A percentile compares a stretch with the other conserved stretches of the same genome.
These are phyloP conservation scores for Fusarium hainanense DNA, from an alignment of 2,329 filamentous ascomycete genomes.

Conservation along the genomic window DNA sequence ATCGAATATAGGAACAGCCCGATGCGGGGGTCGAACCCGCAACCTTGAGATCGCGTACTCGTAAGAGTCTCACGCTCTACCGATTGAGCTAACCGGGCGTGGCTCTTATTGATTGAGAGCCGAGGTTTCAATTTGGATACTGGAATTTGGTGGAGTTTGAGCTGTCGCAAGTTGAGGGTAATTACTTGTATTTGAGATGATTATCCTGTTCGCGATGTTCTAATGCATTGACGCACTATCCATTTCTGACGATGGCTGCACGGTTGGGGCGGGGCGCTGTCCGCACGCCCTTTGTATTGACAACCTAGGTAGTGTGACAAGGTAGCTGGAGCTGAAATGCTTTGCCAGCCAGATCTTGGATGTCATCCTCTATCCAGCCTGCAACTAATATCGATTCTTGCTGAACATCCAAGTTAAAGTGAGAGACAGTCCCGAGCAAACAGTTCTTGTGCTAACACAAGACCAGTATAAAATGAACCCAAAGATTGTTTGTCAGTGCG, in stretches of 20 bases:
- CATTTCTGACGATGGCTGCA: neutral
- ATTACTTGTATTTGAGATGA: neutral
- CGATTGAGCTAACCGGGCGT: slow-evolving; percentile 52
- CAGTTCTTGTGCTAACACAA: neutral
- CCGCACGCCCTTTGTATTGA: slow-evolving; percentile 13
- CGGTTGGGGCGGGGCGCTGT: neutral
- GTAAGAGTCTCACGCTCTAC: slow-evolving; percentile 77
- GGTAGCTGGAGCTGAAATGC: neutral
- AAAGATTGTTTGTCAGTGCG: slow-evolving; percentile 55
- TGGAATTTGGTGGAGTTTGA: neutral
- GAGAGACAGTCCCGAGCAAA: neutral
- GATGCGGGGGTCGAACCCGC: slow-evolving; percentile 64
- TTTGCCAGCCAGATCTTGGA: neutral
- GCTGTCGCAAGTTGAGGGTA: too few species aligned
- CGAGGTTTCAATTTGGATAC: neutral
- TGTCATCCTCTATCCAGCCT: neutral
- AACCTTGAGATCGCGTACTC: slow-evolving; percentile 62
- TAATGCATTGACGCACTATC: neutral
- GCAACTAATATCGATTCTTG: neutral
- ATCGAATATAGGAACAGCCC: slow-evolving; percentile 47
- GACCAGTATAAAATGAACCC: slow-evolving; percentile 34
- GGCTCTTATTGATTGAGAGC: slow-evolving; percentile 33
- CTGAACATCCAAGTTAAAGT: neutral
- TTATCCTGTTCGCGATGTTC: neutral
- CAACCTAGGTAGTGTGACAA: slow-evolving; percentile 1